phyloP scores from a whole-genome alignment of 768 basidiomycete genomes.

The Filobasidium wieringae region DNA sequence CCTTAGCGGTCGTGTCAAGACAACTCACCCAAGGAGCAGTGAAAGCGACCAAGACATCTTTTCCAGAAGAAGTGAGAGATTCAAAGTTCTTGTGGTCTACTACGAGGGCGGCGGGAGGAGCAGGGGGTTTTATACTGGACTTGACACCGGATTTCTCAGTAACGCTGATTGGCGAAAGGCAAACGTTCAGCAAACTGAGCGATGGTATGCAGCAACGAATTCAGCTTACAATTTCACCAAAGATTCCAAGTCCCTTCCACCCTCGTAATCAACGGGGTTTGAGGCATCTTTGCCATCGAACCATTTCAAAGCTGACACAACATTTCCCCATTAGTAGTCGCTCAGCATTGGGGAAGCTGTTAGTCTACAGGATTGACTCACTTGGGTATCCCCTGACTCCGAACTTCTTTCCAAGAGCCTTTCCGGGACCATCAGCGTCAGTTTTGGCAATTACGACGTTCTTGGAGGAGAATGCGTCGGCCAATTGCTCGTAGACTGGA shows the following conservation, averaged over 20 bases:
- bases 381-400: slow-evolving; percentile 79
- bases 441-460: slow-evolving; percentile 83
- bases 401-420: slow-evolving; percentile 58
- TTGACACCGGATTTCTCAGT: slow-evolving; percentile 64
- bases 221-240: slow-evolving; percentile 59
- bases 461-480: slow-evolving; percentile 67
- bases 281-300: slow-evolving; percentile 57
- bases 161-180: slow-evolving; percentile 45
- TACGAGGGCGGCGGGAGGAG: slow-evolving; percentile 57
- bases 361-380: slow-evolving; percentile 42
- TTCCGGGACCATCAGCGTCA: slow-evolving; percentile 80
- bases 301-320: slow-evolving; percentile 82
- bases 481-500: slow-evolving; percentile 76
- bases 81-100: slow-evolving; percentile 66
- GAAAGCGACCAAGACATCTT: slow-evolving; percentile 67
- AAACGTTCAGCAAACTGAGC: background rate
- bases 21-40: slow-evolving; percentile 43
- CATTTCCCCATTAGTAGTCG: background rate
- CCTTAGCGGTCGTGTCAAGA: background rate
- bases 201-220: background rate
- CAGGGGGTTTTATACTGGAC: slow-evolving; percentile 75
- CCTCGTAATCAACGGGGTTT: slow-evolving; percentile 54
- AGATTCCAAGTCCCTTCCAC: slow-evolving; percentile 67
- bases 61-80: slow-evolving; percentile 55
- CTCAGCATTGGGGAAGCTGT: background rate